Conservation (phyloP, 768 basidiomycete species). For the Xanthoconium stramineum region DNA sequence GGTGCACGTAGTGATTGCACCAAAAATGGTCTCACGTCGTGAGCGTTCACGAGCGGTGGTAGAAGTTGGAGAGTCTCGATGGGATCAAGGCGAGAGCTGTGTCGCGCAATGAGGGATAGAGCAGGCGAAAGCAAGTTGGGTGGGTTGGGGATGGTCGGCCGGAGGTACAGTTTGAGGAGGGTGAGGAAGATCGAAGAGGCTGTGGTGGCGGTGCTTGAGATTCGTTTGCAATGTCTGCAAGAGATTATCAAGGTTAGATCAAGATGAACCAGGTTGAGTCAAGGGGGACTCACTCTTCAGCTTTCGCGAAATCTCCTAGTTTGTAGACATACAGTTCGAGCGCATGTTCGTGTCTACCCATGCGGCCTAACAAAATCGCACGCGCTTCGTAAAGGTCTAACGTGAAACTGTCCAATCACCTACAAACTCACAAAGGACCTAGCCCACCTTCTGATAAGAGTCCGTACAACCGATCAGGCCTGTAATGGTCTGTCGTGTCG, state of each 20-base stretch:
- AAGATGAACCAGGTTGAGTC: too few relatives aligned
- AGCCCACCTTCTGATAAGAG: conserved; percentile 75
- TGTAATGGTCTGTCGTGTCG: conserved; percentile 63
- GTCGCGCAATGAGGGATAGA: conserved; percentile 80
- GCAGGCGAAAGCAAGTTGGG: conserved; percentile 74
- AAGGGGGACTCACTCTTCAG: conserved; percentile 71
- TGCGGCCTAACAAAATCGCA: conserved; percentile 84
- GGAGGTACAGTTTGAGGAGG: conserved; percentile 84
- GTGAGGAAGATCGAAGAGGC: conserved; percentile 73
- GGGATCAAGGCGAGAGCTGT: conserved; percentile 78
- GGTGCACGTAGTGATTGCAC: conserved; percentile 64
- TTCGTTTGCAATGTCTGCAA: conserved; percentile 83
- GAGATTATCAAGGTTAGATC: background rate
- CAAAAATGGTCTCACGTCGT: conserved; percentile 77
- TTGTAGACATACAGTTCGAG: conserved; percentile 94
- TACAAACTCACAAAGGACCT: background rate
- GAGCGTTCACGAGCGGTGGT: conserved; percentile 84
- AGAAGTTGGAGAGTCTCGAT: conserved; percentile 80
- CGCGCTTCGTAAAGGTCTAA: conserved; percentile 87
- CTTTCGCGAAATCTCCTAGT: conserved; percentile 77
- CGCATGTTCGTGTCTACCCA: conserved; percentile 90
- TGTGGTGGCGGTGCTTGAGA: conserved; percentile 57
- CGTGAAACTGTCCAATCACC: background rate
- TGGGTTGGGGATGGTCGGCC: conserved; percentile 52
- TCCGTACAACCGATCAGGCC: conserved; percentile 76